Conservation (phyloP, 164 flowering plant genomes). For the Magnolia officinalis region DNA sequence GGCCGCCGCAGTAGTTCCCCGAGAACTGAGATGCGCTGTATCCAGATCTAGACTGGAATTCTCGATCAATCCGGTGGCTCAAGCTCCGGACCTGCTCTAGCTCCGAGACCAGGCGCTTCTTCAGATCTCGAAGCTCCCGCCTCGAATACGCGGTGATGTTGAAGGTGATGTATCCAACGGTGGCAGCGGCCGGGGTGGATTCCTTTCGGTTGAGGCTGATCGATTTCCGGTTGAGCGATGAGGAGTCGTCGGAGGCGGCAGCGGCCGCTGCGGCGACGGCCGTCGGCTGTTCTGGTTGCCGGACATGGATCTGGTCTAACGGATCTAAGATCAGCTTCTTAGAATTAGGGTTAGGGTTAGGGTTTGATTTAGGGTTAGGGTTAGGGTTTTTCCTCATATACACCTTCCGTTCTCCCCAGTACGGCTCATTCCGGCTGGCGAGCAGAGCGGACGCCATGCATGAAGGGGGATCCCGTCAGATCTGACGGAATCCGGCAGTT, state of each 20-base stretch:
- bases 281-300: conserved; percentile 7
- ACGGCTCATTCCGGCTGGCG: conserved; percentile 31
- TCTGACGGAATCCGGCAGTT: conserved; percentile 8
- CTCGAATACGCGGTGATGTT: conserved; percentile 37
- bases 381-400: conserved; percentile 41
- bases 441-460: conserved; percentile 43
- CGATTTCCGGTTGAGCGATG: conserved; percentile 24
- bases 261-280: conserved; percentile 3
- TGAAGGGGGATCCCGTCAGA: background rate
- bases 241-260: conserved; percentile 18
- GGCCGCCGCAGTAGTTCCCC: conserved; percentile 8
- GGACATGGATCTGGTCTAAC: conserved; percentile 12
- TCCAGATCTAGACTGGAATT: conserved; percentile 28
- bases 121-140: conserved; percentile 49
- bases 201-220: conserved; percentile 9
- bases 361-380: conserved; percentile 21
- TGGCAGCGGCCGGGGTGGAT: background rate
- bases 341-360: conserved; percentile 26
- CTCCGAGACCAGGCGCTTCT: conserved; percentile 43
- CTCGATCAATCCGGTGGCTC: conserved; percentile 47
- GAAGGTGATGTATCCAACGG: conserved; percentile 26
- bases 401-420: conserved; percentile 33
- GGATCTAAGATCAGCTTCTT: conserved; percentile 14
- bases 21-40: conserved; percentile 19
- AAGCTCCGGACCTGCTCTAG: conserved; percentile 54